Base-by-base conservation (phyloP, 345 rosid genomes). In the Pistacia atlantica region DNA sequence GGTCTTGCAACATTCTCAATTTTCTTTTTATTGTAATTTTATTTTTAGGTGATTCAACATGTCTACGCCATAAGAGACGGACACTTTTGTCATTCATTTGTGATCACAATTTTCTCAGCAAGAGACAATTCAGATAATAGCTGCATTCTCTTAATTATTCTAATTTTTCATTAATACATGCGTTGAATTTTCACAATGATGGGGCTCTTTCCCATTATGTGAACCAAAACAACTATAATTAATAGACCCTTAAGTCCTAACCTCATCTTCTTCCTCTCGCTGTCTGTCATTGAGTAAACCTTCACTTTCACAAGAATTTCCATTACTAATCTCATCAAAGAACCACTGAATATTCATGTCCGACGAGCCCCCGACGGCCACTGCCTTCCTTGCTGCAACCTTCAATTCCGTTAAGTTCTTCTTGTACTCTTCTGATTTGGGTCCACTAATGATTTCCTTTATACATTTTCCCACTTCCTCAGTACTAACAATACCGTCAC, bases 301-400 rank as follows among this genome's bases (percentile, higher is more conserved):
- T 42, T 42, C 46, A 42, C 46, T 42, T 42, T 42, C 46, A 42
- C 46, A 42, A 42, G 8, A 11, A 71, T 45, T 59, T 37, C 55
- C 66, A 46, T 45, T 42, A 7, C 10, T 65, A 58, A 87, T 80
- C 81, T 87, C 87, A 16, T 87, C 69, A 11, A 83, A 82, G 37
- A 89, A 82, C 49, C 70, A 65, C 79, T 83, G 80, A 73, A 86
- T 83, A 77, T 89, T 86, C 80, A 76, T 67, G 52, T 84, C 85
- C 10, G 89, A 86, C 13, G 90, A 84, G 10, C 90, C 89, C 2
- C 84, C 86, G 9, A 37, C 45, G 0, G 81, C 80, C 20, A 81
- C 76, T 7, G 89, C 81, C 61, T 78, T 83, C 65, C 73, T 60
- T 0, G 92, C 92, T 0, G 82, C 84, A 16, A 28, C 46, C 78